Evolutionary conservation across 1,284 basidiomycete species (phyloP), one percentile per base, ranked within the genome.

Genomic region (Leccinum subrobustum): DNA sequence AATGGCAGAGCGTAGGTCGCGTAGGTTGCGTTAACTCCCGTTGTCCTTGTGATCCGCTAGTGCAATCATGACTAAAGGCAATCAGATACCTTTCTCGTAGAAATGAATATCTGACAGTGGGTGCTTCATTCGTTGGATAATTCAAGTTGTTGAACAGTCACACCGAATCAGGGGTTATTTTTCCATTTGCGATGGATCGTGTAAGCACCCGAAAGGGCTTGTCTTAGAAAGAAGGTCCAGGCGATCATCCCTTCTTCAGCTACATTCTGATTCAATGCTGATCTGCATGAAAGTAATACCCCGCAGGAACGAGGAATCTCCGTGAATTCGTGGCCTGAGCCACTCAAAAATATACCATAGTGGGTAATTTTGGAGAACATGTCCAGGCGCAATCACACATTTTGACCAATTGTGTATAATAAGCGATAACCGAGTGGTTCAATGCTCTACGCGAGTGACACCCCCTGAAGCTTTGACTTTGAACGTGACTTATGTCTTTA

Each of bases 401-500:
- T 54, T 61, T 53, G 50, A 47, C 65, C 55, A 18, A 39, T 57
- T 69, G 48, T 20, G 65, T 66, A 44, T 14, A 4, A 47, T 18
- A 16, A 14, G 4, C 48, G 4, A 47, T 71, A 56, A 33, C 67
- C 67, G 65, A 68, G 68, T 63, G 67, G 70, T 66, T 71, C 68
- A 60, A 31, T 23, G 18, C 44, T 5, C 11, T 62, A 57, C 42
- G 48, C 68, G 60, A 63, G 69, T 70, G 68, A 68, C 63, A 50
- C 11, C 39, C 57, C 56, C 56, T 60, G 39, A 29, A 27, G 56
- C 56, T 62, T 65, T 48, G 31, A 61, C 69, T n/a, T n/a, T 33
- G 4, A n/a, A 20, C 5, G 31, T 12, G 68, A 74, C 68, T 70
- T 63, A 67, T 60, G 29, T 51, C 59, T 48, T 60, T 47, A 66